Conservation (phyloP, 768 basidiomycete species). For the Hericium rajendrae region DNA sequence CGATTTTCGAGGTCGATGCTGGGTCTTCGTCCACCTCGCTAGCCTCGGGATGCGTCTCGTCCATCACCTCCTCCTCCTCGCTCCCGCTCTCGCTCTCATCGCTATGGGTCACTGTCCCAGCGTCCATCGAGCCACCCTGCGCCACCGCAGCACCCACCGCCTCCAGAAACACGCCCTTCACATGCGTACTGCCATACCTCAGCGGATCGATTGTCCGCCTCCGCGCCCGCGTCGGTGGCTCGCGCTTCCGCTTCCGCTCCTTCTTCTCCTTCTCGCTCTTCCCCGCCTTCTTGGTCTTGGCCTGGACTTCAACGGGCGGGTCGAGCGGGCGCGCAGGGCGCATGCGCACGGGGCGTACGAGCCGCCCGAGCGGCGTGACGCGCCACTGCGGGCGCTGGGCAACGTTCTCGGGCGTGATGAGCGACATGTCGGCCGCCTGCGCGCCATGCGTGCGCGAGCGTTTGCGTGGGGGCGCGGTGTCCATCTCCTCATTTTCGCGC, state of each 20-base stretch:
- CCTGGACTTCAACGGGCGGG: conserved; percentile 2
- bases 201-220: conserved; percentile 63
- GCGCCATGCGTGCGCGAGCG: conserved; percentile 30
- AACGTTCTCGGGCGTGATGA: conserved; percentile 50
- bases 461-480: conserved; percentile 33
- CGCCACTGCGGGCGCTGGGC: conserved; percentile 52
- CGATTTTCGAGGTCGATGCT: neutral
- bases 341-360: conserved; percentile 61
- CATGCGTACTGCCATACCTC: conserved; percentile 57
- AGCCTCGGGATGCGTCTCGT: neutral
- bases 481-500: conserved; percentile 24
- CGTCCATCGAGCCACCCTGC: neutral
- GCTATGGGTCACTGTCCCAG: neutral
- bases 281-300: conserved; percentile 13
- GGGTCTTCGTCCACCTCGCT: neutral
- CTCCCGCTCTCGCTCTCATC: neutral
- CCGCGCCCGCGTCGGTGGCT: conserved; percentile 50
- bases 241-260: conserved; percentile 35
- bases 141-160: neutral
- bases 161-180: conserved; percentile 61
- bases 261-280: conserved; percentile 19
- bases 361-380: conserved; percentile 53
- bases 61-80: neutral
- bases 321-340: conserved; percentile 54
- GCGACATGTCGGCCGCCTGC: conserved; percentile 54